Evolutionary conservation across 2,329 filamentous ascomycete species (phyloP).

Genomic region (Amauroascus niger): DNA sequence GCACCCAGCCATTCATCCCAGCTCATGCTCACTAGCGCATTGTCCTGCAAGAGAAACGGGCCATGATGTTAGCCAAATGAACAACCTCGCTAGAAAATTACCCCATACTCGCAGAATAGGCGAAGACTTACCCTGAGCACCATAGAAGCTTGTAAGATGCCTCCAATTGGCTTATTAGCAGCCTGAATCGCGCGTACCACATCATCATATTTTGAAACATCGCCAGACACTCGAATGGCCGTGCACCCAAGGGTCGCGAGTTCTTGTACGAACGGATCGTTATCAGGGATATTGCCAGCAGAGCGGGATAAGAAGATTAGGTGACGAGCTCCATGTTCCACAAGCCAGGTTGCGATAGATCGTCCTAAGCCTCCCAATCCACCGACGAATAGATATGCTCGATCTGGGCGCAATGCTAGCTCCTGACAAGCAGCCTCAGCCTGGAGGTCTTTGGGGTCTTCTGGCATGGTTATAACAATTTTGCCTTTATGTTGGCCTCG

Average conservation of each 20-base stretch:
- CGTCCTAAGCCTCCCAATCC: conserved; percentile 11
- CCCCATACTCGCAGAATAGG: no score
- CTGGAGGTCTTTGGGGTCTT: no score
- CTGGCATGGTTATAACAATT: no score
- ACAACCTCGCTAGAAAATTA: no score
- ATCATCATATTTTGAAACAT: conserved; percentile 13
- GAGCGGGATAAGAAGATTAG: conserved; percentile 26
- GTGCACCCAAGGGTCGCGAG: conserved; percentile 14
- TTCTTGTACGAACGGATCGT: conserved; percentile 17
- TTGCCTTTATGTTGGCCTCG: no score
- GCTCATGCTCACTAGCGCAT: no score
- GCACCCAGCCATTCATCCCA: no score
- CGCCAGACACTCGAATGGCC: conserved; percentile 12
- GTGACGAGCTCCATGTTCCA: conserved; percentile 21
- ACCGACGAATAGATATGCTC: conserved; percentile 7
- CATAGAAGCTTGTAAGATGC: conserved; percentile 14
- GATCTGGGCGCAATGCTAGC: no score
- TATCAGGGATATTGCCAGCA: conserved; percentile 13
- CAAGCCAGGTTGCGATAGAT: conserved; percentile 8
- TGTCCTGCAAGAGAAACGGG: no score
- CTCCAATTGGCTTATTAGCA: conserved; percentile 3
- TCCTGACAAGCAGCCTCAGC: background rate
- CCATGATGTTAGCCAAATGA: no score
- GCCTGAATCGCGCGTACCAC: background rate
- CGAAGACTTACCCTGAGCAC: conserved; percentile 13